phyloP scores from a whole-genome alignment of 495 filamentous ascomycete species.

The Tuber melanosporum region DNA sequence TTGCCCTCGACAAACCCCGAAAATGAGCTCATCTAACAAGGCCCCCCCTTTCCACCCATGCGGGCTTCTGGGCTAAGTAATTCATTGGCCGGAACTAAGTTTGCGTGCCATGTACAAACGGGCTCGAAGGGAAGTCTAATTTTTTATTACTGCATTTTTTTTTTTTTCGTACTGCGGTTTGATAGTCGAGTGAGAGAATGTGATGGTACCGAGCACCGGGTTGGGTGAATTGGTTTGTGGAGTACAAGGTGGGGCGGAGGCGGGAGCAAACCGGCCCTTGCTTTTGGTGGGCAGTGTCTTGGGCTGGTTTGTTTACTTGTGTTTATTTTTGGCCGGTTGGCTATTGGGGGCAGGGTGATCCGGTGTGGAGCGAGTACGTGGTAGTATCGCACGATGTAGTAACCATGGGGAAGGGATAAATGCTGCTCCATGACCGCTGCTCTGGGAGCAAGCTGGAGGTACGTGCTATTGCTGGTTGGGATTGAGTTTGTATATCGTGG shows the following conservation, averaged over 20 bases:
- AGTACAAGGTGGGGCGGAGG: neutral
- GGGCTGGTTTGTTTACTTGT: neutral
- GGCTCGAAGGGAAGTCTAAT: constrained; percentile 2
- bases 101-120: constrained; percentile 1
- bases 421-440: neutral
- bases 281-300: neutral
- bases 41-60: neutral
- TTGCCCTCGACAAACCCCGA: neutral
- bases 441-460: neutral
- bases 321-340: neutral
- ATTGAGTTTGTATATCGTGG: neutral
- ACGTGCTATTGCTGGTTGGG: neutral
- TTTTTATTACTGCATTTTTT: neutral
- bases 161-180: neutral
- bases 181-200: neutral
- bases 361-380: neutral
- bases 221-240: neutral
- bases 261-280: neutral
- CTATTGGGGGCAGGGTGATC: neutral
- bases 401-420: neutral
- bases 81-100: neutral
- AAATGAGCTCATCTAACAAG: neutral
- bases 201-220: constrained; percentile 1
- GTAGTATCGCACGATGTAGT: neutral
- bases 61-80: neutral